Evolutionary conservation across 768 basidiomycete genomes (phyloP).

Genomic region (Psilocybe tampanensis): DNA sequence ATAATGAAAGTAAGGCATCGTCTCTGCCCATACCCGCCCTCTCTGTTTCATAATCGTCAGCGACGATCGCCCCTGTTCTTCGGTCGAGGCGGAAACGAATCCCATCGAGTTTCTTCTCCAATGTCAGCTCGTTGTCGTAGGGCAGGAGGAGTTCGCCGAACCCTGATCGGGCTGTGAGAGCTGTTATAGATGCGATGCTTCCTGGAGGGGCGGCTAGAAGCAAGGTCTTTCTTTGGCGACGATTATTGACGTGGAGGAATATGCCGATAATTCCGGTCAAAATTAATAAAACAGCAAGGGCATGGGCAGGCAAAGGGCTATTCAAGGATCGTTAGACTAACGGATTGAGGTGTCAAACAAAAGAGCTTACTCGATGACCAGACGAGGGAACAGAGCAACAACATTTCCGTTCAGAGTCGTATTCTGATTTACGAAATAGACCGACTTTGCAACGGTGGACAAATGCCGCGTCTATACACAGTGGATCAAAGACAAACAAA

Average conservation of each 20-base stretch:
- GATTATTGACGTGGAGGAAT: conserved; percentile 49
- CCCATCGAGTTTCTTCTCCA: conserved; percentile 51
- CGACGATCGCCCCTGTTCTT: conserved; percentile 64
- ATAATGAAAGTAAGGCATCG: conserved; percentile 39
- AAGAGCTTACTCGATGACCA: conserved; percentile 59
- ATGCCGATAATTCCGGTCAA: conserved; percentile 50
- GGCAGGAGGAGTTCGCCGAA: conserved; percentile 64
- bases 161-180: conserved; percentile 62
- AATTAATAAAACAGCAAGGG: conserved; percentile 51
- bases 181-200: conserved; percentile 56
- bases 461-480: conserved; percentile 58
- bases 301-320: conserved; percentile 56
- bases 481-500: no score
- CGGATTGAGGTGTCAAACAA: not conserved
- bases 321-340: not conserved
- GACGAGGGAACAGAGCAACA: conserved; percentile 44
- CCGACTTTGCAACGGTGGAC: conserved; percentile 53
- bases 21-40: conserved; percentile 31
- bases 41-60: conserved; percentile 45
- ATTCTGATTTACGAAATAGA: conserved; percentile 56
- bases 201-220: conserved; percentile 59
- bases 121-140: conserved; percentile 48
- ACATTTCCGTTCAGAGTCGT: conserved; percentile 39
- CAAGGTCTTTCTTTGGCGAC: conserved; percentile 46
- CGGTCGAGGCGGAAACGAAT: conserved; percentile 57